These are phyloP conservation scores for Beauveria scarabaeidicola DNA, from an alignment of 2,329 filamentous ascomycete genomes.

Conservation along the genomic window DNA sequence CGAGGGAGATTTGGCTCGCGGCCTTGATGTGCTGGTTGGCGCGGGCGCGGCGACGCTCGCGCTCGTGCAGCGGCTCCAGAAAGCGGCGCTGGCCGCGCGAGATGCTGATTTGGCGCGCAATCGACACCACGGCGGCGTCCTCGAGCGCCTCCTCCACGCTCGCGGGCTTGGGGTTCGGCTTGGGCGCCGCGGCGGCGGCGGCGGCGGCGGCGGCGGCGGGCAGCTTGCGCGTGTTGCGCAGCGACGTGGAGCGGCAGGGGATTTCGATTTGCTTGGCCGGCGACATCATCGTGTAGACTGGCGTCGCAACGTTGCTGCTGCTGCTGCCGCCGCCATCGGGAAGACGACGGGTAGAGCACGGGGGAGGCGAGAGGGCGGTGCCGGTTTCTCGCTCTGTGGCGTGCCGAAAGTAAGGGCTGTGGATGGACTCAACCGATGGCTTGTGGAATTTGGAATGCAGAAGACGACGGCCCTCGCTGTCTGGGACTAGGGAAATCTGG, in stretches of 20 bases:
- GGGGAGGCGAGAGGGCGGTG: constrained; percentile 1
- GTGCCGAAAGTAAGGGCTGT: constrained; percentile 1
- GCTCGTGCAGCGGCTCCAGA: constrained; percentile 42
- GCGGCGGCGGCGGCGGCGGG: background rate
- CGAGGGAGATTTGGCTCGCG: constrained; percentile 12
- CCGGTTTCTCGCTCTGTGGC: background rate
- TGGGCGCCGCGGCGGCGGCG: background rate
- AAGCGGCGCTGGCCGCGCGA: constrained; percentile 53
- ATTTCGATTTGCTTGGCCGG: background rate
- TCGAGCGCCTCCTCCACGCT: constrained; percentile 26
- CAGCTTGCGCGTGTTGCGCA: background rate
- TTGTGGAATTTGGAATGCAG: constrained; percentile 10
- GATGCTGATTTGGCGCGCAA: constrained; percentile 59
- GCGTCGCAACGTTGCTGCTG: background rate
- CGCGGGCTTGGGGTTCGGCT: background rate
- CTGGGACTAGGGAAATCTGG: background rate
- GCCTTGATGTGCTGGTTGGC: constrained; percentile 11
- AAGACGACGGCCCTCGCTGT: background rate
- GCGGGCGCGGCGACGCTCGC: constrained; percentile 10
- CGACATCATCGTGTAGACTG: background rate
- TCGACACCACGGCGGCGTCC: constrained; percentile 55
- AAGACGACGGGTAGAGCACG: background rate
- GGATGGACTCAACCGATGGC: constrained; percentile 2
- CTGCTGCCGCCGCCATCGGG: background rate
- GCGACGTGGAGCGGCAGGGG: constrained; percentile 6